Evolutionary conservation across 31 red algal genomes (phyloP), one percentile per base, ranked within the genome.

Genomic region (Asparagopsis taxiformis): DNA sequence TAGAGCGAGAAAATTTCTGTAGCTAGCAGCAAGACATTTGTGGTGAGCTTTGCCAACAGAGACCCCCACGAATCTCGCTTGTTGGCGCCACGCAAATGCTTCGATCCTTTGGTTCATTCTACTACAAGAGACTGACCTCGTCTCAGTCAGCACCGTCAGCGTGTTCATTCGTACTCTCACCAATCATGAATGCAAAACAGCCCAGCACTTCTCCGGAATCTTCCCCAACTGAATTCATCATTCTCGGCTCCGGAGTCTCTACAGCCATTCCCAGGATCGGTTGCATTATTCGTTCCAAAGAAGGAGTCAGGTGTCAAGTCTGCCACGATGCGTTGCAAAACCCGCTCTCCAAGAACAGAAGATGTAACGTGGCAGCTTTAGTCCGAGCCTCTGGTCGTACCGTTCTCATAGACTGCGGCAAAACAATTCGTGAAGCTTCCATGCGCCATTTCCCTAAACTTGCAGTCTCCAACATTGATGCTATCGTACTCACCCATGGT

Each of bases 401-500:
- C 1, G 59, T 94, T n/a, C 64, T 98, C 15, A 77, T 98, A 20
- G 95, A 98, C 56, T 83, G 83, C 35, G 95, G 90, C 26, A 98
- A 98, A 68, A 89, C 77, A 3, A 86, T 94, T 31, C 85, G 85
- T 34, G 76, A 84, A 41, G 33, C 74, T 24, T 72, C 79, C n/a
- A 62, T 91, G 57, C 70, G 72, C 35, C 72, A 80, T 62, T 91
- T 98, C 28, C 95, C 80, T 13, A 65, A 37, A 13, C 59, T 80
- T 31, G 68, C 79, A 28, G 63, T 98, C 2, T 37, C 39, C 10
- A 64, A 79, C 13, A 65, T 98, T 17, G 95, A 98, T 60, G 90
- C 91, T 24, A 85, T 98, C 1, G 82, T 98, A 13, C 61, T 98
- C 15, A 98, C 95, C 15, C 95, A 98, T 73, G 76, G 83, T 24